phyloP scores from a whole-genome alignment of 2,329 filamentous ascomycete genomes.

The Gnomoniopsis smithogilvyi region DNA sequence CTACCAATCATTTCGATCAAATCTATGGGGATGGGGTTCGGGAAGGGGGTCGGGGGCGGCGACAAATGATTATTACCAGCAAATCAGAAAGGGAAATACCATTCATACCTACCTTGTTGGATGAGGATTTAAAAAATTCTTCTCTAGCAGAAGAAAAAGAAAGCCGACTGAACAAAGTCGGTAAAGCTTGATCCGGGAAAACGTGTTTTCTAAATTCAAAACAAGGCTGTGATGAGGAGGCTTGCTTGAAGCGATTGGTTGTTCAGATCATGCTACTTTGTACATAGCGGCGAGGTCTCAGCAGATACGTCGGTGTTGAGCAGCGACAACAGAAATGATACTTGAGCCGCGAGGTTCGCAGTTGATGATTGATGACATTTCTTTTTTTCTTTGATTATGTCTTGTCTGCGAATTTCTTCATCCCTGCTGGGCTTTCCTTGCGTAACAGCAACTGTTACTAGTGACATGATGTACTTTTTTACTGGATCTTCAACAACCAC shows the following conservation, averaged over 20 bases:
- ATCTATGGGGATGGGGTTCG: too few species aligned
- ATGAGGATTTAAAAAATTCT: background rate
- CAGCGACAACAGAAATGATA: background rate
- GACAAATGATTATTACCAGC: too few species aligned
- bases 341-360: background rate
- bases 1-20: background rate
- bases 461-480: background rate
- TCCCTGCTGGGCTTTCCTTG: too few species aligned
- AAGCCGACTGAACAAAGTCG: background rate
- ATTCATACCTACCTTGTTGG: too few species aligned
- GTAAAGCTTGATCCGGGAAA: background rate
- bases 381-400: too few species aligned
- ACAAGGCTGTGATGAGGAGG: background rate
- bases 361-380: background rate
- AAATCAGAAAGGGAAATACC: too few species aligned
- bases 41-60: too few species aligned
- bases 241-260: background rate
- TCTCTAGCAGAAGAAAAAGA: background rate
- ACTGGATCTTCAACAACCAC: constrained; percentile 32
- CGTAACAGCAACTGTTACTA: too few species aligned
- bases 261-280: background rate
- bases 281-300: background rate
- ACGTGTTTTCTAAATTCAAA: background rate
- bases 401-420: too few species aligned
- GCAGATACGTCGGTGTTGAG: too few species aligned